phyloP scores from a whole-genome alignment of 108 stramenopile species.

The Cyclotella distinguenda region DNA sequence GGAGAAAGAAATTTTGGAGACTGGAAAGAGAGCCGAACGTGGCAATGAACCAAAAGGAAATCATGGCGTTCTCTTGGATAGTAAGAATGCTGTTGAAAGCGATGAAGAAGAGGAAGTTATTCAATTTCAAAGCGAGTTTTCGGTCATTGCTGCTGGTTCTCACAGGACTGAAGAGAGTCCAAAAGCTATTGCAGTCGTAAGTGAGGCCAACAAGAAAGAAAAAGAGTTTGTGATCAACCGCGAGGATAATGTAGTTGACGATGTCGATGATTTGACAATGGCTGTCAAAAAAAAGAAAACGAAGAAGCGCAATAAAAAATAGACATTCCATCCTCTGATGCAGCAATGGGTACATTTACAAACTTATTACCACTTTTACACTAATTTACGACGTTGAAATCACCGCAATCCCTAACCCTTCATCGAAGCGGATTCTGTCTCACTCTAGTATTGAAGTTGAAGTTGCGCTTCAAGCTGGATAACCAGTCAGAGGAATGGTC shows the following conservation, averaged over 20 bases:
- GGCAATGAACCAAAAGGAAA: slow-evolving; percentile 8
- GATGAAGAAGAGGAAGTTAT: slow-evolving; percentile 73
- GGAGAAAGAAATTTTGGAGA: slow-evolving; percentile 11
- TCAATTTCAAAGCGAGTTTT: slow-evolving; percentile 71
- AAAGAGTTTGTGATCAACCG: no score
- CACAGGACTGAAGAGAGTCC: not conserved
- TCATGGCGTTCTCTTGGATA: slow-evolving; percentile 1
- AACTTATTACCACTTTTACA: no score
- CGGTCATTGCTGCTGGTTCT: not conserved
- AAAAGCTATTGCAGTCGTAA: not conserved
- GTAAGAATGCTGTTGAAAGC: slow-evolving; percentile 42
- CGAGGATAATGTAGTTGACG: not conserved
- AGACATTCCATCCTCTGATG: no score
- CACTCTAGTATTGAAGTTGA: slow-evolving; percentile 85
- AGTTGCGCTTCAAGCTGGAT: slow-evolving; percentile 73
- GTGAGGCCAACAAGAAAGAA: slow-evolving; percentile 1
- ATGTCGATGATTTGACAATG: slow-evolving; percentile 22
- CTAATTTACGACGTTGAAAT: not conserved
- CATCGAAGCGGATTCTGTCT: slow-evolving; percentile 62
- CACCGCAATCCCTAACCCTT: not conserved
- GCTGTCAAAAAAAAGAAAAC: slow-evolving; percentile 35
- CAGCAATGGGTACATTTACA: no score
- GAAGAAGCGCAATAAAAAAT: slow-evolving; percentile 12
- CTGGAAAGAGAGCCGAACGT: not conserved
- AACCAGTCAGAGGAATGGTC: slow-evolving; percentile 92